Percentiles rank a stretch among this genome's conserved stretches.
phyloP scores from a whole-genome alignment of 2,329 filamentous ascomycete genomes.

The Rutstroemia sp. region DNA sequence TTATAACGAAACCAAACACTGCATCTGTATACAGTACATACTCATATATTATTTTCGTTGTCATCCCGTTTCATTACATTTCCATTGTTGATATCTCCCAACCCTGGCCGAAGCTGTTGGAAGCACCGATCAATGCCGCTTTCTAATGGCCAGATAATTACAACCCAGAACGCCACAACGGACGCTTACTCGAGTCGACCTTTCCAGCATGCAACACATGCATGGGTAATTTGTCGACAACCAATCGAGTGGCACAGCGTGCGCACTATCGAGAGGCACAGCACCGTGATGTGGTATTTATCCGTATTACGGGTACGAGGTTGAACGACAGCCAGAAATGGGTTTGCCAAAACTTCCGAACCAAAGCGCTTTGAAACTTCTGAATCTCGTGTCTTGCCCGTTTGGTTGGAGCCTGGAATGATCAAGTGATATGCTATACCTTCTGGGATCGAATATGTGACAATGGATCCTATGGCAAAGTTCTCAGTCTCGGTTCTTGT shows the following conservation, averaged over 20 bases:
- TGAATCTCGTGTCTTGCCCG: constrained; percentile 1
- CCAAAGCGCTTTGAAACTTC: neutral
- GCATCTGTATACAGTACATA: too few species aligned
- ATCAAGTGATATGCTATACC: constrained; percentile 4
- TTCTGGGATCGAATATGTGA: neutral
- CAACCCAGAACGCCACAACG: neutral
- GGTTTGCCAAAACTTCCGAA: neutral
- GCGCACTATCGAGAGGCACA: neutral
- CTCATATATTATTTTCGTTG: neutral
- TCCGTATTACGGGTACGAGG: neutral
- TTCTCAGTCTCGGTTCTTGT: neutral
- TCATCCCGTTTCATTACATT: neutral
- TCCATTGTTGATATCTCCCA: neutral
- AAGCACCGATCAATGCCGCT: neutral
- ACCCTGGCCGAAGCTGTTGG: neutral
- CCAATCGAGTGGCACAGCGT: neutral
- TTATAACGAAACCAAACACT: too few species aligned
- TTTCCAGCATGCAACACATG: neutral
- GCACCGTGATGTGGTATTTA: neutral
- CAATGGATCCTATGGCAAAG: neutral
- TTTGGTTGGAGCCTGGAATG: constrained; percentile 5
- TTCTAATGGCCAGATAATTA: neutral
- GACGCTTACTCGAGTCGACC: constrained; percentile 1
- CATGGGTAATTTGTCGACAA: neutral
- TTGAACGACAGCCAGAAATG: neutral